phyloP scores from a whole-genome alignment of 257 asterid genomes.

The Sherardia arvensis region DNA sequence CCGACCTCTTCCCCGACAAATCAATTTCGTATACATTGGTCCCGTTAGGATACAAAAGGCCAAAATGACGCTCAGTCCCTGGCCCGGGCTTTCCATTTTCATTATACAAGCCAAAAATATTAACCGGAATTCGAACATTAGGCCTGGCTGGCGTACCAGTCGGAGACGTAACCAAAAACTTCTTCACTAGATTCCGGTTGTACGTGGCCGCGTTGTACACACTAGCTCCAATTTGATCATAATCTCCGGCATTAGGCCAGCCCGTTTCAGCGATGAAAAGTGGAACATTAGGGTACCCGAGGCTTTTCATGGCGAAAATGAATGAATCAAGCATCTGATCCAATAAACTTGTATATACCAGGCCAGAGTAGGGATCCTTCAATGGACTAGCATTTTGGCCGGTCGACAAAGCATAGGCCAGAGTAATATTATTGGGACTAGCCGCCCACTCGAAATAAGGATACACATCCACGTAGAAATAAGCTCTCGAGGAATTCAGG shows the following conservation, averaged over 20 bases:
- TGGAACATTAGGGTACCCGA: constrained; percentile 38
- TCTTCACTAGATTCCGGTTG: constrained; percentile 40
- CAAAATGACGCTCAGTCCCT: constrained; percentile 70
- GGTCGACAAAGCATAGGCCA: constrained; percentile 40
- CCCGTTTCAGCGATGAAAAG: constrained; percentile 60
- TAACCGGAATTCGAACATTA: constrained; percentile 36
- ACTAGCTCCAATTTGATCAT: constrained; percentile 57
- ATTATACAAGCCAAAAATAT: constrained; percentile 53
- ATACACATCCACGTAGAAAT: constrained; percentile 47
- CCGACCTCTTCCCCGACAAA: constrained; percentile 30
- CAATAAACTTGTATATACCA: constrained; percentile 41
- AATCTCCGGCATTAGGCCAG: constrained; percentile 71
- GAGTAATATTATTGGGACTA: constrained; percentile 24
- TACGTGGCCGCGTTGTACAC: constrained; percentile 57
- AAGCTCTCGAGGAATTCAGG: constrained; percentile 43
- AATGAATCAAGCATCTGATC: constrained; percentile 65
- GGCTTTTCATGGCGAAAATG: constrained; percentile 44
- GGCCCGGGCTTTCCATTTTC: constrained; percentile 59
- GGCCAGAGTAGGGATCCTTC: constrained; percentile 41
- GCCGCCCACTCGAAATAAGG: constrained; percentile 54
- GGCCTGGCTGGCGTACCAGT: constrained; percentile 67
- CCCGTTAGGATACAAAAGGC: constrained; percentile 36
- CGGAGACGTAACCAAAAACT: constrained; percentile 28
- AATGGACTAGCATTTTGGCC: constrained; percentile 17
- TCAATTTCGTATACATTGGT: constrained; percentile 44